These are phyloP conservation scores for Ulmus americana DNA, from an alignment of 331 rosid species.

Conservation along the genomic window DNA sequence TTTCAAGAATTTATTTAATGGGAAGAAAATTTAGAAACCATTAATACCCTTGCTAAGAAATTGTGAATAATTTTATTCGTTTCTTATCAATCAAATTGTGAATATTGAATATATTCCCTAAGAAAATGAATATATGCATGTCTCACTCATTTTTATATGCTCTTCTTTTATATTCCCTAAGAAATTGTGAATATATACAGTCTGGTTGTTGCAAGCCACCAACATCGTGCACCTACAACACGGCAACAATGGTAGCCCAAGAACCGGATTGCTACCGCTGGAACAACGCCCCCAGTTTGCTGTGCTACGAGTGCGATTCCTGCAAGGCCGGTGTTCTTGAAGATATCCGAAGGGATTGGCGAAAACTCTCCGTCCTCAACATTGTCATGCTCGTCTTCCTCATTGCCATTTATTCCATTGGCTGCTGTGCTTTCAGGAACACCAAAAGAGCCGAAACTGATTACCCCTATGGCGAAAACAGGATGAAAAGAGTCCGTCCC, in stretches of 20 bases:
- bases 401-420: slow-evolving; percentile 66
- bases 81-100: too few species aligned
- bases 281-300: slow-evolving; percentile 59
- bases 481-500: slow-evolving; percentile 73
- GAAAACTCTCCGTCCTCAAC: slow-evolving; percentile 67
- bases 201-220: slow-evolving; percentile 97
- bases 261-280: slow-evolving; percentile 80
- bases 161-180: too few species aligned
- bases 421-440: slow-evolving; percentile 89
- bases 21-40: too few species aligned
- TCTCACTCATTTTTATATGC: too few species aligned
- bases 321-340: slow-evolving; percentile 95
- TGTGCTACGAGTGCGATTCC: slow-evolving; percentile 88
- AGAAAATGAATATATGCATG: too few species aligned
- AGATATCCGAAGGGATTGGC: slow-evolving; percentile 69
- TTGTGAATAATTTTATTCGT: too few species aligned
- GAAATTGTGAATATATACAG: slow-evolving; percentile 22
- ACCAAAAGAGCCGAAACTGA: slow-evolving; percentile 61
- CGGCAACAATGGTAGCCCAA: slow-evolving; percentile 34
- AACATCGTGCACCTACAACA: slow-evolving; percentile 59
- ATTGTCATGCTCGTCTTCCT: slow-evolving; percentile 60
- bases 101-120: too few species aligned
- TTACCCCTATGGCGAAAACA: slow-evolving; percentile 65
- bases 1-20: too few species aligned
- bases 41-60: too few species aligned